Evolutionary conservation across 306 rosid genomes (phyloP).

Genomic region (Ziziphus jujuba): DNA sequence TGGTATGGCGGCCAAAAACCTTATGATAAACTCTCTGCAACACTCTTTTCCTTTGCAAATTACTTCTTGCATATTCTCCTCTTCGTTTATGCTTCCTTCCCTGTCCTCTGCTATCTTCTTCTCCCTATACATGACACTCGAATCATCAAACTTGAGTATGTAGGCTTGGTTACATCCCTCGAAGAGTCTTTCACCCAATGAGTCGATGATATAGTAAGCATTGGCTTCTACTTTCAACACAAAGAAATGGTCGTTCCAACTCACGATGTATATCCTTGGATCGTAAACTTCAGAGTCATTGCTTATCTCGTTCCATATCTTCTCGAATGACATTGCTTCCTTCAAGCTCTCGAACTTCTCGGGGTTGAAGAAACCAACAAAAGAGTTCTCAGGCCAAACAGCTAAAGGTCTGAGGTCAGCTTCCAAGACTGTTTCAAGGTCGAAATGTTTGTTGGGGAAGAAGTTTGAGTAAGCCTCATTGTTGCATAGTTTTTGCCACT

Average conservation of each 20-base stretch:
- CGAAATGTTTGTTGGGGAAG: slow-evolving; percentile 74
- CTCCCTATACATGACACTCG: slow-evolving; percentile 41
- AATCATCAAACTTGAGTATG: slow-evolving; percentile 63
- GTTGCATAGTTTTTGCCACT: slow-evolving; percentile 66
- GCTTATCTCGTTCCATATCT: slow-evolving; percentile 61
- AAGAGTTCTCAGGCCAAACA: slow-evolving; percentile 48
- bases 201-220: slow-evolving; percentile 70
- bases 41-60: slow-evolving; percentile 72
- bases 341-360: slow-evolving; percentile 66
- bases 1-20: slow-evolving; percentile 64
- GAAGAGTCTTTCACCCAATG: slow-evolving; percentile 65
- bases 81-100: not conserved
- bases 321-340: slow-evolving; percentile 71
- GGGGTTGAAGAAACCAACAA: slow-evolving; percentile 71
- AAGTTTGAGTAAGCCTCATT: slow-evolving; percentile 33
- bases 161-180: slow-evolving; percentile 66
- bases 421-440: slow-evolving; percentile 64
- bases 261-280: slow-evolving; percentile 63
- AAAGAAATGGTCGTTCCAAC: slow-evolving; percentile 93
- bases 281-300: slow-evolving; percentile 3
- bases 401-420: slow-evolving; percentile 56
- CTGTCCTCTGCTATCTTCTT: slow-evolving; percentile 5
- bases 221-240: slow-evolving; percentile 60
- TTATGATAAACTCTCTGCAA: slow-evolving; percentile 68
- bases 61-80: slow-evolving; percentile 13